Conservation (phyloP, 768 basidiomycete genomes). For the Suillus variegatus region DNA sequence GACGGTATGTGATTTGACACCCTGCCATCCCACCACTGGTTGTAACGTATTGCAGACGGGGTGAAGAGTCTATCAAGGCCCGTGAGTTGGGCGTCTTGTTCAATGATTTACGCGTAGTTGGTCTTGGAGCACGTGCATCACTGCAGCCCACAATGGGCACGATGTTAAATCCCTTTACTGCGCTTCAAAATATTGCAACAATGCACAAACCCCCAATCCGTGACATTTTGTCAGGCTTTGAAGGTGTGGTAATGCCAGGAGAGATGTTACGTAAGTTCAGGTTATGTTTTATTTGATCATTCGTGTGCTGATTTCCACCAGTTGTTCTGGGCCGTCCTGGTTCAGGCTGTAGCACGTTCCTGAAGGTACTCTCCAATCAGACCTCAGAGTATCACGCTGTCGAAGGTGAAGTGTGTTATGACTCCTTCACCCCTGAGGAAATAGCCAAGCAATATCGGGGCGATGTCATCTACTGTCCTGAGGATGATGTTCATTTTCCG, state of each 20-base stretch:
- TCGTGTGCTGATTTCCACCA: constrained; percentile 22
- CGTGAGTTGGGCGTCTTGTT: constrained; percentile 66
- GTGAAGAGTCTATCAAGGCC: constrained; percentile 48
- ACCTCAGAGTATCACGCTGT: constrained; percentile 67
- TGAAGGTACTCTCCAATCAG: constrained; percentile 81
- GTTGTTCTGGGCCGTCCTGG: constrained; percentile 87
- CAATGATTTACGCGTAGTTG: constrained; percentile 57
- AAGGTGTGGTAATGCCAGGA: constrained; percentile 59
- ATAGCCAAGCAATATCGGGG: constrained; percentile 70
- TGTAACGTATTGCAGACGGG: constrained; percentile 36
- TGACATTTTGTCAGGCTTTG: constrained; percentile 53
- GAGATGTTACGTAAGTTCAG: constrained; percentile 66
- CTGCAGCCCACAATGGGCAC: constrained; percentile 66
- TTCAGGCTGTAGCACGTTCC: constrained; percentile 81
- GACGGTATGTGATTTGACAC: constrained; percentile 17
- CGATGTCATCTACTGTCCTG: constrained; percentile 79
- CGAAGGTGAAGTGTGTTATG: constrained; percentile 76
- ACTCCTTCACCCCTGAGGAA: constrained; percentile 68
- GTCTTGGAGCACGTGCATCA: constrained; percentile 55
- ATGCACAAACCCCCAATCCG: constrained; percentile 62
- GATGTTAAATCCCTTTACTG: constrained; percentile 51
- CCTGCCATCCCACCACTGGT: background rate
- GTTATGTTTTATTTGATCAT: background rate
- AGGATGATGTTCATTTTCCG: constrained; percentile 86
- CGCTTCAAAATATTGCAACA: constrained; percentile 44